Base-by-base conservation (phyloP, 2,329 filamentous ascomycete species). In the Monilinia fructigena region DNA sequence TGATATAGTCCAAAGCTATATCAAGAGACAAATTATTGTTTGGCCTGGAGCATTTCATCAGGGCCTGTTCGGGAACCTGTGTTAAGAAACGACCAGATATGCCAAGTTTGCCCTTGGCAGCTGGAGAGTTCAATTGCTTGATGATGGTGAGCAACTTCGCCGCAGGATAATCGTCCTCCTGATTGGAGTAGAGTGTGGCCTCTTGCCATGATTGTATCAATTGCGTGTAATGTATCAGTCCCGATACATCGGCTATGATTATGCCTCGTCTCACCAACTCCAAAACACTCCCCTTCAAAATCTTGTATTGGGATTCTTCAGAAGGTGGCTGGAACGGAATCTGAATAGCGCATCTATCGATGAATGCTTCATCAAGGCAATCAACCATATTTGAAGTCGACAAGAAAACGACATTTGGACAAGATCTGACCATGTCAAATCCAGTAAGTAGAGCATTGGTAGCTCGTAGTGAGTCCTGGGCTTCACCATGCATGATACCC, bases 401-500 rank as follows among this genome's bases (percentile, higher is more conserved):
- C 12, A 76, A 68, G 35, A 75, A 72, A 4, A 76, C 56, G 7
- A 75, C 47, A 59, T 76, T 76, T 14, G 71, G 59, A 53, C 69
- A 70, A 2, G 38, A 31, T 48, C 67, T 73, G 1, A 71, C 64
- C 47, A 70, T 67, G 40, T 76, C 75, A 11, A 76, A 65, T 14
- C 74, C 74, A 3, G 73, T 76, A 8, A 77, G 66, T 4, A 77
- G 70, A n/a, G 75, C 71, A 67, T 76, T 76, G 4, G 75, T 76
- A 2, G 74, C 75, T 56, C 75, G 68, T 23, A 76, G 45, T 2
- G 74, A 71, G 58, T 77, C 75, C 42, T 74, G 72, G 1, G 68
- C 70, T 47, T 76, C 75, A 16, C 71, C 73, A 56, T 71, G 64
- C 3, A 60, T 68, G 12, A 50, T 69, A 26, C 70, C 68, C 6